Percentiles rank a stretch among this genome's conserved stretches.
Evolutionary conservation across 2,329 filamentous ascomycete genomes (phyloP).

Genomic region (Pseudocercospora macadamiae): DNA sequence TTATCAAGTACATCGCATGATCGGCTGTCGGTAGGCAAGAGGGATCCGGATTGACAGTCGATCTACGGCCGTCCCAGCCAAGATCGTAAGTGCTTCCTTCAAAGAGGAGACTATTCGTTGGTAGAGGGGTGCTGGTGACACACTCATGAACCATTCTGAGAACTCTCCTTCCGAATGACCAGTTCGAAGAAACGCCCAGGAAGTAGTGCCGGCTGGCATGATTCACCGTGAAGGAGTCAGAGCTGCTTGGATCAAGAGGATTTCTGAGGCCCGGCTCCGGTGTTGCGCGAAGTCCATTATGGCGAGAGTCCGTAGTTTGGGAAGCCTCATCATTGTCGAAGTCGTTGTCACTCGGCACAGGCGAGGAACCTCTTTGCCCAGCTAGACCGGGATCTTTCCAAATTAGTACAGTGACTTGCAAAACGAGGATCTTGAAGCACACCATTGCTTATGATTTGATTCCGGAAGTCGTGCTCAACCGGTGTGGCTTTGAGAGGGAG

Average conservation of each 20-base stretch:
- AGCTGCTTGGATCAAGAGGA: slow-evolving; percentile 42
- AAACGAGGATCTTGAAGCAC: not conserved
- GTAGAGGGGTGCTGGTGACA: slow-evolving; percentile 47
- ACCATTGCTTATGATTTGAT: not conserved
- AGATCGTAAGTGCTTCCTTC: slow-evolving; percentile 58
- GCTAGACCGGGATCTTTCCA: slow-evolving; percentile 15
- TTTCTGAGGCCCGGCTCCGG: slow-evolving; percentile 43
- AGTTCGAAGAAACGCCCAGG: slow-evolving; percentile 60
- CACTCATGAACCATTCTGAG: slow-evolving; percentile 54
- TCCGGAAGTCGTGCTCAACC: not conserved
- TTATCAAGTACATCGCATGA: slow-evolving; percentile 57
- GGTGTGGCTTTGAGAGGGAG: slow-evolving; percentile 8
- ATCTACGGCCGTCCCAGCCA: slow-evolving; percentile 52
- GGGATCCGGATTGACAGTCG: slow-evolving; percentile 35
- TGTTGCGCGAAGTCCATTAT: slow-evolving; percentile 11
- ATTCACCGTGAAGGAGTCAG: slow-evolving; percentile 39
- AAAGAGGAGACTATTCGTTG: slow-evolving; percentile 49
- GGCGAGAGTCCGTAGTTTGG: slow-evolving; percentile 9
- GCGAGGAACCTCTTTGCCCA: slow-evolving; percentile 10
- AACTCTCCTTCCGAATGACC: slow-evolving; percentile 57
- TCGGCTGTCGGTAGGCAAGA: slow-evolving; percentile 54
- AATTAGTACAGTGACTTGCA: not conserved
- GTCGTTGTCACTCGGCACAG: not conserved
- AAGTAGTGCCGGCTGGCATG: slow-evolving; percentile 50
- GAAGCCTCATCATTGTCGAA: slow-evolving; percentile 11